Conservation (phyloP, 768 basidiomycete species). For the Tricholoma sp. region DNA sequence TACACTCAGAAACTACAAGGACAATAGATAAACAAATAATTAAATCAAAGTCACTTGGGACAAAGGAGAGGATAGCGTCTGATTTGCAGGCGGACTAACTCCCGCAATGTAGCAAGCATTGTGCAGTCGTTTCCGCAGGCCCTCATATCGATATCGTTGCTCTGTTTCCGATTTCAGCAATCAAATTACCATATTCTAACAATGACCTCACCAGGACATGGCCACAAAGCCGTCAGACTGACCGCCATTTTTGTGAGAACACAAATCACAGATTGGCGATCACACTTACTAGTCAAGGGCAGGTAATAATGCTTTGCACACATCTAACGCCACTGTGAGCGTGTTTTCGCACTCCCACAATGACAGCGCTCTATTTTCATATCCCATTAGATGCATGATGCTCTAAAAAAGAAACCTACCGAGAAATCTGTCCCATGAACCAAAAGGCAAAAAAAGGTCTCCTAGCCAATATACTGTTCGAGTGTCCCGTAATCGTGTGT, state of each 20-base stretch:
- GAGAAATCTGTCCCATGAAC: conserved; percentile 69
- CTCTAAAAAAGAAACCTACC: conserved; percentile 26
- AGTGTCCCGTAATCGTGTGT: conserved; percentile 53
- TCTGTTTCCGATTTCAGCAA: conserved; percentile 29
- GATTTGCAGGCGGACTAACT: conserved; percentile 37
- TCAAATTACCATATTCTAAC: neutral
- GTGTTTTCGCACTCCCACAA: conserved; percentile 60
- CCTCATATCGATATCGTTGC: conserved; percentile 44
- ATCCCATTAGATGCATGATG: conserved; percentile 6
- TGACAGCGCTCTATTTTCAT: conserved; percentile 39
- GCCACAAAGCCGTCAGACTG: conserved; percentile 56
- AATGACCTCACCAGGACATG: conserved; percentile 47
- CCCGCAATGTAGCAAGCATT: conserved; percentile 45
- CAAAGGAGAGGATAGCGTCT: conserved; percentile 26
- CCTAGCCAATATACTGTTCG: conserved; percentile 42
- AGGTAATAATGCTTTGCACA: conserved; percentile 54
- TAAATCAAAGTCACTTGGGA: conserved; percentile 21
- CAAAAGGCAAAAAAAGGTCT: conserved; percentile 69
- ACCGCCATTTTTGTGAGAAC: conserved; percentile 5
- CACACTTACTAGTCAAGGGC: conserved; percentile 50
- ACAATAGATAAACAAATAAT: conserved; percentile 11
- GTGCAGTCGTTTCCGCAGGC: conserved; percentile 40
- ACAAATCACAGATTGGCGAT: conserved; percentile 6
- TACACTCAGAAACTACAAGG: conserved; percentile 4
- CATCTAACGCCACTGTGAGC: conserved; percentile 54